These are phyloP conservation scores for Diversispora eburnea DNA, from an alignment of 192 early-diverging fungal species.

Conservation along the genomic window DNA sequence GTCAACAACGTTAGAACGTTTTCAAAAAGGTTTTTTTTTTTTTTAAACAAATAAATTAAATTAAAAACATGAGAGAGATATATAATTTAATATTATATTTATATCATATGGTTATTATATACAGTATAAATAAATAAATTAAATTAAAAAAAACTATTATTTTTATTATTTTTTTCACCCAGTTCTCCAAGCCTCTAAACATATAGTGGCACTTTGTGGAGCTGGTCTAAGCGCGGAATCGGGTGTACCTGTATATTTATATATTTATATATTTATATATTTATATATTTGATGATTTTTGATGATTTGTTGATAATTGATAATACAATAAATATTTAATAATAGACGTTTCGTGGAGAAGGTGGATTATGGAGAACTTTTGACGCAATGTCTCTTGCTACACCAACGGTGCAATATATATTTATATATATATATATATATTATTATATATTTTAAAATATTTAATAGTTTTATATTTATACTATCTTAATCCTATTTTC, in stretches of 20 bases:
- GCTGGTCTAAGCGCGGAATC: constrained; percentile 25
- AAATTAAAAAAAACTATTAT: not conserved
- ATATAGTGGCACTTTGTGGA: constrained; percentile 20
- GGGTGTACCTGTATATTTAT: constrained; percentile 14
- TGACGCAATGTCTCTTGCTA: constrained; percentile 13
- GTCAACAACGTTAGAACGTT: too few species aligned
- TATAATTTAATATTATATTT: too few species aligned
- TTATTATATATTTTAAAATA: not conserved
- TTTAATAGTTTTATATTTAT: not conserved
- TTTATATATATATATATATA: not conserved
- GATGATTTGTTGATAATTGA: not conserved
- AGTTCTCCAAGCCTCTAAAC: constrained; percentile 5
- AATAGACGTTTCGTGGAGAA: constrained; percentile 27
- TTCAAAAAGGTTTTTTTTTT: too few species aligned
- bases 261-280: not conserved
- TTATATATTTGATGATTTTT: not conserved
- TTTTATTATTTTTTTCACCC: not conserved
- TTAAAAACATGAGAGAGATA: too few species aligned
- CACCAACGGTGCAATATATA: not conserved
- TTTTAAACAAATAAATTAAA: too few species aligned
- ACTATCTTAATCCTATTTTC: not conserved
- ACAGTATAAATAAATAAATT: not conserved
- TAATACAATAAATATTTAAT: not conserved
- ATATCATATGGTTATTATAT: too few species aligned
- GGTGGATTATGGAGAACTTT: constrained; percentile 18